Evolutionary conservation across 345 rosid genomes (phyloP), one percentile per base, ranked within the genome.

Genomic region (Dimocarpus longan): DNA sequence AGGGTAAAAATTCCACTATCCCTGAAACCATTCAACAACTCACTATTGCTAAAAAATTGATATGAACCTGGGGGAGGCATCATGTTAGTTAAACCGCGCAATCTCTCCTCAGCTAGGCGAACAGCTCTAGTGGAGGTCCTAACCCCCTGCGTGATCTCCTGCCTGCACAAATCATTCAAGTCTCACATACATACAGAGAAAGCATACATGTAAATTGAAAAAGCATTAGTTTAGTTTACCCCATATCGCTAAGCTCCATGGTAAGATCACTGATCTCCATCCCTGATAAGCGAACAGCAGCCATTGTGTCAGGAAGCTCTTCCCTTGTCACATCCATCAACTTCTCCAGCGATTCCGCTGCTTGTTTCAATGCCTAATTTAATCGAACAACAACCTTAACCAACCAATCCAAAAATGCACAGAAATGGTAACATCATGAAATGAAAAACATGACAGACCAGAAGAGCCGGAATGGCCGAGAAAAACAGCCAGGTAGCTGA

Each of bases 191-290:
- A 70, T 5, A n/a, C 64, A 59, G 1, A 22, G 69, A 46, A 7
- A 0, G 8, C 52, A 46, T 46, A 2, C 4, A 74, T 24, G 1
- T 65, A 52, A 65, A 10, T 28, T 66, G 15, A 74, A 21, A 76
- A 68, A 60, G 77, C 93, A 46, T 46, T 11, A 46, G 52, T 46
- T 32, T 32, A 32, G 37, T 50, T 40, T 52, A 91, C 98, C 98
- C 97, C 56, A 95, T 78, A 86, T 93, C 96, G 67, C 93, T 93
- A 70, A 95, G 95, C 90, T 95, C 97, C 93, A 89, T 88, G 0
- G 97, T 93, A 39, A 95, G 87, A 87, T 93, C 98, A 79, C 93
- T 91, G 48, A 95, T 95, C 91, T 95, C 99, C 98, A 95, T 95
- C 70, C 98, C 98, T 0, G 99, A 92, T 77, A 95, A 85, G 3